Evolutionary conservation across 805 yeast genomes (phyloP).

Genomic region (Candida nanaspora): DNA sequence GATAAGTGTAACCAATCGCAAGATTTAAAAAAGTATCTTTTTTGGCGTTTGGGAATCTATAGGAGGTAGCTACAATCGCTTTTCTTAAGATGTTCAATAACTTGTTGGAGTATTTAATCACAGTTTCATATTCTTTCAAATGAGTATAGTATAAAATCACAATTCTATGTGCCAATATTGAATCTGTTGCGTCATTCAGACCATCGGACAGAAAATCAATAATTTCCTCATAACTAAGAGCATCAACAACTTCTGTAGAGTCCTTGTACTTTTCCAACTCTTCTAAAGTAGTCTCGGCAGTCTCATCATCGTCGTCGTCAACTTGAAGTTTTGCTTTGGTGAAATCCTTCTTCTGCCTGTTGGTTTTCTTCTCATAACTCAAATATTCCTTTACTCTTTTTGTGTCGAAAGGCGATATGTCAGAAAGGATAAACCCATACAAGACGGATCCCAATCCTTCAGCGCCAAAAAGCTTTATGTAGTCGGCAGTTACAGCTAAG

Average conservation of each 20-base stretch:
- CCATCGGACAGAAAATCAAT: slow-evolving; percentile 34
- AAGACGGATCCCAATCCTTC: slow-evolving; percentile 49
- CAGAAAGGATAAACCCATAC: slow-evolving; percentile 59
- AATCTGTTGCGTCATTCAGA: slow-evolving; percentile 23
- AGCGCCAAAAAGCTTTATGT: slow-evolving; percentile 46
- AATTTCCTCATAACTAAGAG: slow-evolving; percentile 29
- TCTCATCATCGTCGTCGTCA: slow-evolving; percentile 18
- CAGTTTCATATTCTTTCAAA: slow-evolving; percentile 55
- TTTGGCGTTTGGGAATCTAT: slow-evolving; percentile 42
- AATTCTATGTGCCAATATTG: slow-evolving; percentile 61
- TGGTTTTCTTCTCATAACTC: slow-evolving; percentile 7
- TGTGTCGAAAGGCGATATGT: slow-evolving; percentile 53
- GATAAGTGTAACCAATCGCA: slow-evolving; percentile 73
- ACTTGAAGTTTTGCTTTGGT: slow-evolving; percentile 4
- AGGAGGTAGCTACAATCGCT: slow-evolving; percentile 37
- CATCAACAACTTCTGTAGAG: not conserved
- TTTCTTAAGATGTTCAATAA: slow-evolving; percentile 53
- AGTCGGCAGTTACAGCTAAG: slow-evolving; percentile 37
- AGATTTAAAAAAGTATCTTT: slow-evolving; percentile 55
- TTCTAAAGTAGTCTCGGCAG: slow-evolving; percentile 2
- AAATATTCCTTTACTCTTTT: slow-evolving; percentile 17
- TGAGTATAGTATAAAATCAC: slow-evolving; percentile 53
- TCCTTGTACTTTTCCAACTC: slow-evolving; percentile 8
- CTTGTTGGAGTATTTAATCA: slow-evolving; percentile 49
- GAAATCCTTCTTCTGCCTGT: slow-evolving; percentile 5